phyloP scores from a whole-genome alignment of 495 filamentous ascomycete genomes.

The Parathielavia appendiculata region DNA sequence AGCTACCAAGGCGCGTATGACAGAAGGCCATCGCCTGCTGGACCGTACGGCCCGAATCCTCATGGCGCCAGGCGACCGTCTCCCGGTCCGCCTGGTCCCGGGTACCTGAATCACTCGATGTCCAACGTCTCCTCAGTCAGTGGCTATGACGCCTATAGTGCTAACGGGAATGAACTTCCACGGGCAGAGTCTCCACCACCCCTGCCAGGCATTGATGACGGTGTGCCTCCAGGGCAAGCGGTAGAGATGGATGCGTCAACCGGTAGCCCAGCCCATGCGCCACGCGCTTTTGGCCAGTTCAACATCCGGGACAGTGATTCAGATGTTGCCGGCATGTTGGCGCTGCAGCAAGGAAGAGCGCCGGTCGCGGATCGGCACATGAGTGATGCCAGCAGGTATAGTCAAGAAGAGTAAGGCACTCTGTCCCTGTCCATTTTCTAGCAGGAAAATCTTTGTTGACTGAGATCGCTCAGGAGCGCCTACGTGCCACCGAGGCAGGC shows the following conservation, averaged over 20 bases:
- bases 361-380: conserved; percentile 37
- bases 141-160: conserved; percentile 42
- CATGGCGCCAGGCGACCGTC: conserved; percentile 33
- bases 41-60: conserved; percentile 38
- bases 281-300: conserved; percentile 43
- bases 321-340: conserved; percentile 63
- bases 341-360: conserved; percentile 56
- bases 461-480: conserved; percentile 32
- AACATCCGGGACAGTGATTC: conserved; percentile 60
- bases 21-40: conserved; percentile 44
- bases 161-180: conserved; percentile 38
- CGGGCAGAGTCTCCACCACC: conserved; percentile 61
- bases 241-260: conserved; percentile 75
- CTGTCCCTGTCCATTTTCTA: background rate
- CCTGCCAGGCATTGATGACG: conserved; percentile 50
- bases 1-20: conserved; percentile 44
- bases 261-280: conserved; percentile 46
- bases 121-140: conserved; percentile 26
- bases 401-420: conserved; percentile 63
- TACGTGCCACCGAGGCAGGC: conserved; percentile 62
- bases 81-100: conserved; percentile 35
- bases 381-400: conserved; percentile 65
- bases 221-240: conserved; percentile 58
- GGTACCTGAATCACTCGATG: conserved; percentile 35
- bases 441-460: background rate